Base-by-base conservation (phyloP, 306 rosid species). In the Rosa persica region DNA sequence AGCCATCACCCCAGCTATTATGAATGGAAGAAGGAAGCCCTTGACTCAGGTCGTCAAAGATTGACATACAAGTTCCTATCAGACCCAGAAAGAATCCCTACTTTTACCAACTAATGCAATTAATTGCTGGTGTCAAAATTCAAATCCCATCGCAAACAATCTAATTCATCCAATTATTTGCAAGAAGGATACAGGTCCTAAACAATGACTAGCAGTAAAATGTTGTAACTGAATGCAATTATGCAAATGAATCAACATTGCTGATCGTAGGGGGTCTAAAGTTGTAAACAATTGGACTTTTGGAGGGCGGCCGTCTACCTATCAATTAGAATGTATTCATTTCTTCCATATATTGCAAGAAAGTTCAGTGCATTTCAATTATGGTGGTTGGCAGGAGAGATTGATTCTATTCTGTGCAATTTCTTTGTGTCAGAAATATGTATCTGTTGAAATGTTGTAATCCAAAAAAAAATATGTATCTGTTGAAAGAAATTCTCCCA, bases 341-440 rank as follows among this genome's bases (percentile, higher is more conserved):
- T 72, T 72, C 62, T 72, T 51, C 47, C 62, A 34, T n/a, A n/a
- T n/a, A n/a, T 34, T 8, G 5, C 20, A 51, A 72, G 61, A 71
- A 47, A 71, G 4, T 54, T 20, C 52, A 52, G 36, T n/a, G 34
- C 49, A 36, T 36, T 36, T 9, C 34, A 43, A 22, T 27, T 40
- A 20, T 57, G 23, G 27, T n/a, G 12, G 61, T 19, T 1, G 61
- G 25, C 55, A 13, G n/a, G 5, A 23, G 15, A 70, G 43, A 30
- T 8, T 17, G 12, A 65, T 65, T 65, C 70, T 65, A 65, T 30
- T 71, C 10, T 30, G 0, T 20, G 72, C 72, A 40, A 23, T 67
- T n/a, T 40, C 34, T 40, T 67, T 20, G 27, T 42, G 72, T 40
- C 51, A 67, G 34, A 67, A 39, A n/a, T 67, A n/a, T 54, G 9